Evolutionary conservation across 768 basidiomycete genomes (phyloP), one percentile per base, ranked within the genome.

Genomic region (Pseudohyphozyma bogoriensis): DNA sequence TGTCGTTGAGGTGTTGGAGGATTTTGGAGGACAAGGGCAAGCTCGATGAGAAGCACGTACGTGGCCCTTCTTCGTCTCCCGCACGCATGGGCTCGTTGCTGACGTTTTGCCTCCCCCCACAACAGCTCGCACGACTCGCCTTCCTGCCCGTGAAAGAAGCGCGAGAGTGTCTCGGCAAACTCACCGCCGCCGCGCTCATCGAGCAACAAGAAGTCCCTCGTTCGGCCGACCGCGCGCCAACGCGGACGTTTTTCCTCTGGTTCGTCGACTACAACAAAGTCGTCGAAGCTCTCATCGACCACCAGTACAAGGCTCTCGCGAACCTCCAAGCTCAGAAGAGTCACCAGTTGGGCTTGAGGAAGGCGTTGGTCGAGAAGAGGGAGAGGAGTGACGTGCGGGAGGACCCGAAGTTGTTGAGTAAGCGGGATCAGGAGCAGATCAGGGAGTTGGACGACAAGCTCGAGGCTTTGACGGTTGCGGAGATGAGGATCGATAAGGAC

Each of bases 121-220:
- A 18, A 36, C 66, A 97, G 92, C 83, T 99, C 51, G 86, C 89
- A 33, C 93, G 93, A 73, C 78, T 85, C 52, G 87, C 89, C 22
- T 89, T 99, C 87, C 86, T 97, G 79, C 81, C 88, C 2, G 79
- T 85, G 36, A 89, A 88, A 72, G 87, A 90, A 64, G 85, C 87
- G 55, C 84, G 92, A 55, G 83, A 85, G 15, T 75, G 89, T 47
- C 78, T 96, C 56, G 81, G 87, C 24, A 81, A 82, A 4, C 80
- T 99, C 52, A 83, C 89, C 16, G 78, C 83, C 3, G 84, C 92
- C 70, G 85, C 83, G 36, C 72, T 97, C 56, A 83, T 97, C 68
- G 89, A 86, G 70, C 85, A 86, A 15, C 90, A 95, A 76, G 92
- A 96, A 74, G 85, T 96, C 2, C 87, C 95, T 7, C 86, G 86